These are phyloP conservation scores for Brasilioporus rufonigricans DNA, from an alignment of 768 basidiomycete genomes.

Conservation along the genomic window DNA sequence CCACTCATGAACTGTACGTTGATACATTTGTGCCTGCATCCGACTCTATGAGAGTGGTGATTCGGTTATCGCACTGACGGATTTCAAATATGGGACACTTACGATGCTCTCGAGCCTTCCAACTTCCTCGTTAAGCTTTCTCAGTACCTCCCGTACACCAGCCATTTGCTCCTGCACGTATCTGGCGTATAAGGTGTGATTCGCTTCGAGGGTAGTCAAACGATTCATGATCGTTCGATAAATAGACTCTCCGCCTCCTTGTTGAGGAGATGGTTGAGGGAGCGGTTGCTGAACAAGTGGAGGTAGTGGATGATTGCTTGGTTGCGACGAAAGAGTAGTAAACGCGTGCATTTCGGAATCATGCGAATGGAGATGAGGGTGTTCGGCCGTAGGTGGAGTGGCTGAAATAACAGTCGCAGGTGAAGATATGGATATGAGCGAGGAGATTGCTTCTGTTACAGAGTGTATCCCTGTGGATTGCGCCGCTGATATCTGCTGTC, in stretches of 20 bases:
- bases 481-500: not conserved
- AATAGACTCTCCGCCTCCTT: slow-evolving; percentile 75
- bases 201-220: slow-evolving; percentile 78
- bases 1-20: slow-evolving; percentile 63
- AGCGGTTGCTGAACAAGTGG: slow-evolving; percentile 3
- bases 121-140: slow-evolving; percentile 73
- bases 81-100: slow-evolving; percentile 28
- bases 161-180: slow-evolving; percentile 90
- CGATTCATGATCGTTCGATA: slow-evolving; percentile 97
- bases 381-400: not conserved
- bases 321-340: slow-evolving; percentile 2
- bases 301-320: slow-evolving; percentile 1
- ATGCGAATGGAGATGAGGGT: not conserved
- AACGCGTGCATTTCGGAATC: slow-evolving; percentile 4
- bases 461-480: slow-evolving; percentile 5
- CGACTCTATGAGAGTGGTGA: slow-evolving; percentile 47
- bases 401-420: slow-evolving; percentile 2
- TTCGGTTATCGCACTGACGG: not conserved
- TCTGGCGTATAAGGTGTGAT: slow-evolving; percentile 77
- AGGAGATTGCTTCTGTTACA: slow-evolving; percentile 25
- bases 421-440: slow-evolving; percentile 9
- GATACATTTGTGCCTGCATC: slow-evolving; percentile 65
- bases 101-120: slow-evolving; percentile 75
- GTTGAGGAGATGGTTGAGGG: slow-evolving; percentile 5
- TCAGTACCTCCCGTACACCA: slow-evolving; percentile 71